Base-by-base conservation (phyloP, 2,329 filamentous ascomycete species). In the Coniochaeta pulveracea region DNA sequence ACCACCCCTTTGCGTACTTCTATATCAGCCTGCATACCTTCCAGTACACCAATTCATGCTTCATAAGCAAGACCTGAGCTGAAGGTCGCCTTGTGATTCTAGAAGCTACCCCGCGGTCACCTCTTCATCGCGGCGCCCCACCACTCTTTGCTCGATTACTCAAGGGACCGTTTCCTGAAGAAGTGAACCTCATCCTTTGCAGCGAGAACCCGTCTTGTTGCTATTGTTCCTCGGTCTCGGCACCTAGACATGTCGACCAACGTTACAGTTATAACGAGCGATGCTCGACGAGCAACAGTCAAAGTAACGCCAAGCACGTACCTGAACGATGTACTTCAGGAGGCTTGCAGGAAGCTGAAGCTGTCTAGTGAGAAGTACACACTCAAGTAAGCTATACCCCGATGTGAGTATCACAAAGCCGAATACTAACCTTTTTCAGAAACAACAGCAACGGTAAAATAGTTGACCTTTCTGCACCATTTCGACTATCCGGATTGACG, bases 401-500 rank as follows among this genome's bases (percentile, higher is more conserved):
- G 12, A 10, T 16, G 7, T 21, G 6, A 12, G 4, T n/a, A 4
- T n/a, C 17, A 14, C 6, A 8, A 17, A 5, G 11, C n/a, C 17
- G 10, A 6, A 2, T 23, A 3, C 39, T 38, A 22, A 43, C 34
- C 30, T 15, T 11, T n/a, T 32, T 14, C 37, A 86, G 82, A 48
- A 66, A 88, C 55, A 86, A 85, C n/a, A n/a, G 52, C 83, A 89
- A 56, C n/a, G n/a, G n/a, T n/a, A n/a, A 94, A 89, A 51, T 67
- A 75, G 21, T 64, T 37, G 86, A 95, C 48, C 71, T 98, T 7
- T 89, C 86, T 6, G 70, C 85, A 36, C 80, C 84, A 26, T 85
- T 88, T 52, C 79, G 89, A 30, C 75, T 89, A 18, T 81, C 86
- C 5, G 85, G 86, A 32, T 77, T 98, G 5, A 67, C 72, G 10